Percentiles rank a stretch among this genome's conserved stretches.
Conservation (phyloP, 164 flowering plant species). For the Kalanchoe fedtschenkoi region DNA sequence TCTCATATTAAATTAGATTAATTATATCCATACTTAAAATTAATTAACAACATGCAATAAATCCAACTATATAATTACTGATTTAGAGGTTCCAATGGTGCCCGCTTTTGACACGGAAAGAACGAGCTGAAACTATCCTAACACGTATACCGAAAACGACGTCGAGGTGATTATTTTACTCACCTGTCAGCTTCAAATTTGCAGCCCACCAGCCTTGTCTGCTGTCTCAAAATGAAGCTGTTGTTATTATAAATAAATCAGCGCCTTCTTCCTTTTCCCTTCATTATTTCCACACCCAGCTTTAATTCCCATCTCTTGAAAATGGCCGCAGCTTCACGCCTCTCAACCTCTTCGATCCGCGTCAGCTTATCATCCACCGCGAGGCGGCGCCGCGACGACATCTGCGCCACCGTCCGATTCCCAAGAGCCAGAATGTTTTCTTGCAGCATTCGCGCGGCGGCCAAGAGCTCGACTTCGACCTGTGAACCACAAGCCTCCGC, state of each 20-base stretch:
- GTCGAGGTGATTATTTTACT: not conserved
- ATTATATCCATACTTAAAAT: too few relatives aligned
- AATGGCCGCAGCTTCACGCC: not conserved
- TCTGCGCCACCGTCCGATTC: not conserved
- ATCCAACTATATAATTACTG: too few relatives aligned
- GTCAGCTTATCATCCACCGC: not conserved
- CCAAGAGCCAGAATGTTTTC: not conserved
- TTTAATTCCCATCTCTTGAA: not conserved
- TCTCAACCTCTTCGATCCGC: not conserved
- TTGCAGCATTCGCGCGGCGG: not conserved
- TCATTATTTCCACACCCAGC: not conserved
- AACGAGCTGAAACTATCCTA: not conserved
- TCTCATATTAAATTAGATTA: too few relatives aligned
- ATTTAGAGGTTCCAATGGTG: too few relatives aligned
- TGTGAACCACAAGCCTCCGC: not conserved
- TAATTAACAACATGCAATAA: too few relatives aligned
- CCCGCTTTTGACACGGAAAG: not conserved
- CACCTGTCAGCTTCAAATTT: conserved; percentile 1
- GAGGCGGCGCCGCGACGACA: not conserved
- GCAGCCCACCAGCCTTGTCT: not conserved
- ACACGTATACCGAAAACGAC: not conserved
- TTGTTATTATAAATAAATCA: not conserved
- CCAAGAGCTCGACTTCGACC: not conserved
- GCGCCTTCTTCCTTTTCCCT: not conserved
- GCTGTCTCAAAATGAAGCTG: not conserved